Conservation (phyloP, 2,329 filamentous ascomycete species). For the Aspergillus phoenicis region DNA sequence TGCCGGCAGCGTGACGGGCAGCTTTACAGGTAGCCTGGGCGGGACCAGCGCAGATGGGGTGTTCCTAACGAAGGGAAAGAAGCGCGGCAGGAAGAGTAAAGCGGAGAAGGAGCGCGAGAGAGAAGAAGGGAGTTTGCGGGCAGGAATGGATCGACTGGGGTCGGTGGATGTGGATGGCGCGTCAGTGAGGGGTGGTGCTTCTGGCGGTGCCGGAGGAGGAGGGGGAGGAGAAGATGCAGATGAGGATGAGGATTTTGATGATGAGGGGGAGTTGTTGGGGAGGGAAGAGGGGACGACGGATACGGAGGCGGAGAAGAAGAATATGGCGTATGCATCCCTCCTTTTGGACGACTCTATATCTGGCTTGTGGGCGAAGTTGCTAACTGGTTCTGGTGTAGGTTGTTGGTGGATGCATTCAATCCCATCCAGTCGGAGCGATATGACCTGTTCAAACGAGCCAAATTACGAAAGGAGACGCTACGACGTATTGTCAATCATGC, state of each 20-base stretch:
- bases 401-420: conserved; percentile 52
- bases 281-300: conserved; percentile 50
- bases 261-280: conserved; percentile 49
- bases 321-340: conserved; percentile 46
- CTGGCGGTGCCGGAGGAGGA: conserved; percentile 42
- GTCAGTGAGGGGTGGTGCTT: conserved; percentile 35
- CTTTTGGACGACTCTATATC: too few relatives aligned
- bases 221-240: conserved; percentile 52
- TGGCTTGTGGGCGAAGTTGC: background rate
- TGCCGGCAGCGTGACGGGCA: conserved; percentile 46
- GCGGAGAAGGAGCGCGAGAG: conserved; percentile 40
- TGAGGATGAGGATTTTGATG: conserved; percentile 54
- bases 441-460: conserved; percentile 53
- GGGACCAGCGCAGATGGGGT: conserved; percentile 40
- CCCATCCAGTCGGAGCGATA: conserved; percentile 52
- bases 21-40: conserved; percentile 46
- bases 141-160: conserved; percentile 31
- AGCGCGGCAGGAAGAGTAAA: conserved; percentile 43
- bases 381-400: conserved; percentile 27
- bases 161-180: conserved; percentile 36
- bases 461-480: conserved; percentile 54
- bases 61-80: conserved; percentile 36
- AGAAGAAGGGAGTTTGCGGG: conserved; percentile 32
- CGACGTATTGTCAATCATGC: conserved; percentile 66
- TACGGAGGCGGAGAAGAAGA: conserved; percentile 56